Base-by-base conservation (phyloP, 2,329 filamentous ascomycete genomes). In the Ilyonectria sp. region DNA sequence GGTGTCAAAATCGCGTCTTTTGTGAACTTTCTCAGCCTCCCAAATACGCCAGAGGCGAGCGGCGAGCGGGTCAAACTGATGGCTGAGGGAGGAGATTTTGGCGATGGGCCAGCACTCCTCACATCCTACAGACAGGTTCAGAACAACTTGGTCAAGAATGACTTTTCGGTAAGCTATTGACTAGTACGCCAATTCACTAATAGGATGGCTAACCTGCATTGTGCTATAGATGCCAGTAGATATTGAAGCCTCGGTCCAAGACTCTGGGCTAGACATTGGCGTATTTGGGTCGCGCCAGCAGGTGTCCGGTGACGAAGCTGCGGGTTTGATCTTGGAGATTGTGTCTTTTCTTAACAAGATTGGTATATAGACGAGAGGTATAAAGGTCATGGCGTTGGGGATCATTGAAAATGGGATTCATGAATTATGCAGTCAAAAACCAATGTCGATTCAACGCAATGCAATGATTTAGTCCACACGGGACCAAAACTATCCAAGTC, bases 1-100 rank as follows among this genome's bases (percentile, higher is more conserved):
- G 92, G 92, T 0, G 81, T 94, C 2, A 83, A 80, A 60, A 79
- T 97, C 1, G 87, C 93, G 72, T 90, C 87, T 0, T 95, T 93
- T 81, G 90, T 97, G 74, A 98, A 98, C 78, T 96, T 97, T 71
- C 79, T 97, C 19, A 89, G 85, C 58, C 78, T 90, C 6, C 87
- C 87, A 0, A 64, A 69, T 8, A 46, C 61, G 15, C 33, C 31
- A 10, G 47, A 49, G 9, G 26, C 47, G 2, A 17, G 43, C 19
- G 40, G 26, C 11, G 47, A 50, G 15, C 56, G 19, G 4, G 62
- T 74, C 19, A 64, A 35, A 23, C 26, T 72, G 11, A 15, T 71
- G 6, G 15, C 65, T 6, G 61, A 61, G 17, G 65, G 44, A 15
- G 19, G 3, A 31, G 44, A 35, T 11, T 17, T 10, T 15, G 33